Percentiles rank a stretch among this genome's conserved stretches.
Conservation (phyloP, 1,284 basidiomycete genomes). For the Meira nashicola region DNA sequence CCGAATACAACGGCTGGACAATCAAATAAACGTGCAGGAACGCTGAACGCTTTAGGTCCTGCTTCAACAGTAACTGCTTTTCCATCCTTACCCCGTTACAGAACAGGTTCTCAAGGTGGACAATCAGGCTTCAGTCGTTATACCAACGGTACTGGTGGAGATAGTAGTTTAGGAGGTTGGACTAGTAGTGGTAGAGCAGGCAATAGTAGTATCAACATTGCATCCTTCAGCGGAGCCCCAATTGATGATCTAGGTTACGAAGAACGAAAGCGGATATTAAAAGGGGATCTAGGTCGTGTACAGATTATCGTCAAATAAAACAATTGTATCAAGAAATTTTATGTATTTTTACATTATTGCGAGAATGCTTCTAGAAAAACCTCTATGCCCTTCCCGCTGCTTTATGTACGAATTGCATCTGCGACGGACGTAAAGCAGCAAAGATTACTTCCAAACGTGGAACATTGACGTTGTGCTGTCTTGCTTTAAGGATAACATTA, state of each 20-base stretch:
- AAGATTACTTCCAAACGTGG: conserved; percentile 42
- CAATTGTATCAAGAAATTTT: too few relatives aligned
- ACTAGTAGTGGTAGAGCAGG: not conserved
- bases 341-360: too few relatives aligned
- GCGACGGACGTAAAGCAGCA: conserved; percentile 33
- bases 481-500: conserved; percentile 25
- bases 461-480: conserved; percentile 27
- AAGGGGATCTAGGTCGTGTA: conserved; percentile 1
- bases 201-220: not conserved
- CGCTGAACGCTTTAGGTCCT: too few relatives aligned
- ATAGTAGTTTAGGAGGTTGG: not conserved
- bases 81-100: not conserved
- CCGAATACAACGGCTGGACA: not conserved
- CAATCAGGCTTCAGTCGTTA: not conserved
- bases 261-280: not conserved
- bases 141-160: not conserved
- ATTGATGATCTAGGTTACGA: not conserved
- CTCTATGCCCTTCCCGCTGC: too few relatives aligned
- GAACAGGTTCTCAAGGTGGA: not conserved
- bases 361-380: too few relatives aligned
- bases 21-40: too few relatives aligned
- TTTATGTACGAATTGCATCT: conserved; percentile 19
- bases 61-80: too few relatives aligned
- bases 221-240: not conserved
- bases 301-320: conserved; percentile 1